These are phyloP conservation scores for Kodamaea kaohsiungensis DNA, from an alignment of 805 yeast genomes.

Conservation along the genomic window DNA sequence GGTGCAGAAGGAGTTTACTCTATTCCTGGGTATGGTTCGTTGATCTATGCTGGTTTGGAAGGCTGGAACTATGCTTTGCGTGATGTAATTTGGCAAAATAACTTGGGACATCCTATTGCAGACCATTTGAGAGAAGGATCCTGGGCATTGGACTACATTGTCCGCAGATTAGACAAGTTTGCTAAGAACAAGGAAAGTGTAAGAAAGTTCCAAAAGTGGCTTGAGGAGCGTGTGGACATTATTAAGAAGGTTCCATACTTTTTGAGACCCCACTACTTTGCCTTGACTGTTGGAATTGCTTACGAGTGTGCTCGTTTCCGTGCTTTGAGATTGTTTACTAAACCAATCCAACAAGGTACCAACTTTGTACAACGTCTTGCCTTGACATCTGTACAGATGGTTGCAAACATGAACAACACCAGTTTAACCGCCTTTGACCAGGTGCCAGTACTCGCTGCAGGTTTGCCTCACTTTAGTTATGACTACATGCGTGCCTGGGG, in stretches of 20 bases:
- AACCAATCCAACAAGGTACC: constrained; percentile 58
- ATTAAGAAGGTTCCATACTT: constrained; percentile 73
- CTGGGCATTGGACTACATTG: constrained; percentile 86
- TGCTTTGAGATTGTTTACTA: constrained; percentile 59
- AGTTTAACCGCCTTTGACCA: constrained; percentile 66
- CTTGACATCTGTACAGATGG: constrained; percentile 83
- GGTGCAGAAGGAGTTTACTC: constrained; percentile 74
- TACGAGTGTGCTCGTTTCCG: constrained; percentile 78
- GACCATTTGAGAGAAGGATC: constrained; percentile 76
- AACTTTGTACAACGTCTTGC: constrained; percentile 79
- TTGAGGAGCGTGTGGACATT: constrained; percentile 60
- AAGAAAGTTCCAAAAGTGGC: constrained; percentile 65
- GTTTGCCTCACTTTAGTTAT: constrained; percentile 88
- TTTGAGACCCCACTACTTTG: constrained; percentile 84
- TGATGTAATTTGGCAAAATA: constrained; percentile 62
- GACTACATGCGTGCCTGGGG: constrained; percentile 99
- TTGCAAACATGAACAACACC: constrained; percentile 69
- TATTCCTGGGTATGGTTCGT: constrained; percentile 70
- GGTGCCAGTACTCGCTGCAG: constrained; percentile 88
- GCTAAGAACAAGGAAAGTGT: constrained; percentile 47
- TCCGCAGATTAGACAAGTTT: constrained; percentile 61
- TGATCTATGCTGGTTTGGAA: constrained; percentile 87
- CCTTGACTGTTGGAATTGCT: constrained; percentile 76
- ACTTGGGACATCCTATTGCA: constrained; percentile 82
- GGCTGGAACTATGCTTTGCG: constrained; percentile 83